Evolutionary conservation across 371 early-diverging fungal genomes (phyloP).

Genomic region (Modicella reniformis): DNA sequence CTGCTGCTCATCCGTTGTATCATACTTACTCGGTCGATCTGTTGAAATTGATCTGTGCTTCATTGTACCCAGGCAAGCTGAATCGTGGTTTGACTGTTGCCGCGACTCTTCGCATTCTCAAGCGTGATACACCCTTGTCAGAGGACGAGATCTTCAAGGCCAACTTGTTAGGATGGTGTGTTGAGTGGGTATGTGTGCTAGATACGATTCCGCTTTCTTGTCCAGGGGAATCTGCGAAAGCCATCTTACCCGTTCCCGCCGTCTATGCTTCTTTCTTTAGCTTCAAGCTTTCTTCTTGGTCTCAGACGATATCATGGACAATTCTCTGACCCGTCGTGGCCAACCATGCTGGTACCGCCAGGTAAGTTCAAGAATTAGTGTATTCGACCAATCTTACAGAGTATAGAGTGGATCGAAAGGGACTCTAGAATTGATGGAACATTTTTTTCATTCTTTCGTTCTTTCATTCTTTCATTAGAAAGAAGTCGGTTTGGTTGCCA

Average conservation of each 20-base stretch:
- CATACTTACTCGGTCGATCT: no score
- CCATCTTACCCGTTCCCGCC: neutral
- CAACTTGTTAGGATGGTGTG: slow-evolving; percentile 92
- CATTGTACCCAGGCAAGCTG: slow-evolving; percentile 81
- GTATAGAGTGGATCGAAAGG: neutral
- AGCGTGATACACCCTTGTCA: slow-evolving; percentile 73
- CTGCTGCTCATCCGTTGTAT: neutral
- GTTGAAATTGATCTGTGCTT: neutral
- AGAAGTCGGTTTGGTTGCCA: slow-evolving; percentile 89
- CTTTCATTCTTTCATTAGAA: no score
- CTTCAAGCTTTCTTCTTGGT: slow-evolving; percentile 97
- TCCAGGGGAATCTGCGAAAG: no score
- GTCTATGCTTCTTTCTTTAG: slow-evolving; percentile 54
- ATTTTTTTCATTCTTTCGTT: neutral
- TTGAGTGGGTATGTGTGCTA: slow-evolving; percentile 83
- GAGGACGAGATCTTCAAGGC: slow-evolving; percentile 87
- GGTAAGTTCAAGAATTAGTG: slow-evolving; percentile 54
- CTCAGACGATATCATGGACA: slow-evolving; percentile 98
- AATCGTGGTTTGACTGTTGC: slow-evolving; percentile 96
- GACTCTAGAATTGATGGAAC: no score
- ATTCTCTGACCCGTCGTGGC: slow-evolving; percentile 92
- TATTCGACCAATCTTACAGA: no score
- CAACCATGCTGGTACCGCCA: slow-evolving; percentile 95
- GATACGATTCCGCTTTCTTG: neutral
- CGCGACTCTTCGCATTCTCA: slow-evolving; percentile 84